Conservation (phyloP, 2,329 filamentous ascomycete species). For the Diplodia intermedia region DNA sequence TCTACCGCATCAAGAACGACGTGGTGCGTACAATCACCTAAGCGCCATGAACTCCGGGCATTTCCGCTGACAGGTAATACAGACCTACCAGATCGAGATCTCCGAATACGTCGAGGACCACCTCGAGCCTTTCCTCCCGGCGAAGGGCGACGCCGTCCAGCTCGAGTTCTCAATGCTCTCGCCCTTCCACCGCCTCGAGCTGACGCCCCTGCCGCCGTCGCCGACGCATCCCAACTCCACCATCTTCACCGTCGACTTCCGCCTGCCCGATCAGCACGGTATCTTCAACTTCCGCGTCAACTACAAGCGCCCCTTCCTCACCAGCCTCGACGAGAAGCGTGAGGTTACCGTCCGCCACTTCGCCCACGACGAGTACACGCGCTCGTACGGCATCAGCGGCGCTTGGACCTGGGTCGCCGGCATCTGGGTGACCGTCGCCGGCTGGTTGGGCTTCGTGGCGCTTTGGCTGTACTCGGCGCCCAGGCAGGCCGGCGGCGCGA, state of each 20-base stretch:
- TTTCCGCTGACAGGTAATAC: conserved; percentile 40
- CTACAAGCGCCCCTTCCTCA: conserved; percentile 94
- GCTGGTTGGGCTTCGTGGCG: conserved; percentile 83
- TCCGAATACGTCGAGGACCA: conserved; percentile 82
- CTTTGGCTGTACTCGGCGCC: conserved; percentile 84
- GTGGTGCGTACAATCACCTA: conserved; percentile 72
- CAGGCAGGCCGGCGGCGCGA: conserved; percentile 53
- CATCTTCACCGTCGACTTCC: conserved; percentile 77
- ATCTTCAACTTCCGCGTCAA: conserved; percentile 99
- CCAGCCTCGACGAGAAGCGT: conserved; percentile 88
- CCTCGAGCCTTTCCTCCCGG: conserved; percentile 75
- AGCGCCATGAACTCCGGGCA: background rate
- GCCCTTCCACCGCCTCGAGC: conserved; percentile 87
- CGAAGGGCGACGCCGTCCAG: conserved; percentile 76
- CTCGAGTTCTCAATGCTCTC: conserved; percentile 99
- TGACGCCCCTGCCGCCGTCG: conserved; percentile 60
- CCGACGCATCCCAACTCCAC: conserved; percentile 69
- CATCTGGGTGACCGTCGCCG: conserved; percentile 80
- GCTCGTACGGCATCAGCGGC: conserved; percentile 86
- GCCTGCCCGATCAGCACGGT: conserved; percentile 92
- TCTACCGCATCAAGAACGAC: conserved; percentile 96
- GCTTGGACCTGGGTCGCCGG: conserved; percentile 96
- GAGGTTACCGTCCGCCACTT: conserved; percentile 96
- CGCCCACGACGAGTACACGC: conserved; percentile 94
- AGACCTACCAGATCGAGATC: conserved; percentile 87